These are phyloP conservation scores for Acrasis kona DNA, from an alignment of 78 protist genomes.

Conservation along the genomic window DNA sequence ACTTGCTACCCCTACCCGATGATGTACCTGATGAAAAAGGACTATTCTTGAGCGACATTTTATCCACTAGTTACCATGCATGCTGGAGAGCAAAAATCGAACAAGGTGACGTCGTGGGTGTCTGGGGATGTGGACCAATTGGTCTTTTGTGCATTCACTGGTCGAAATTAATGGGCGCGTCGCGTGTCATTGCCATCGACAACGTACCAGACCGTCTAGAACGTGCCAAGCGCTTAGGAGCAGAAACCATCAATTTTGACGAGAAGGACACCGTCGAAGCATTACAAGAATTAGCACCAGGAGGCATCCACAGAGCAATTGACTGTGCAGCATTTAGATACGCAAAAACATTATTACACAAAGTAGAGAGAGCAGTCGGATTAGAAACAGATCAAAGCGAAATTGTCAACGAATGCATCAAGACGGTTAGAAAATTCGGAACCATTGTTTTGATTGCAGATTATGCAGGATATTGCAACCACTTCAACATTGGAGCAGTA, in stretches of 20 bases:
- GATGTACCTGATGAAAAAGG: slow-evolving; percentile 22
- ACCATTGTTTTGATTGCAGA: slow-evolving; percentile 12
- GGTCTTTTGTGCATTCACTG: slow-evolving; percentile 11
- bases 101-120: not conserved
- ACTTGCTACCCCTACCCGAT: slow-evolving; percentile 23
- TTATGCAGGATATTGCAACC: not conserved
- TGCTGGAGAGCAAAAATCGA: not conserved
- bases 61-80: slow-evolving; percentile 8
- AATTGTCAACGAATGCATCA: slow-evolving; percentile 14
- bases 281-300: not conserved
- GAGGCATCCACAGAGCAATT: slow-evolving; percentile 7
- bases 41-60: not conserved
- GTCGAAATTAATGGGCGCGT: slow-evolving; percentile 11
- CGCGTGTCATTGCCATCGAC: slow-evolving; percentile 23
- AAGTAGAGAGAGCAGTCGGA: slow-evolving; percentile 16
- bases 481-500: no score
- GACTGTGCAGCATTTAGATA: slow-evolving; percentile 33
- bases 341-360: slow-evolving; percentile 21
- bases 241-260: slow-evolving; percentile 4
- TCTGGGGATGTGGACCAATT: slow-evolving; percentile 28
- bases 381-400: slow-evolving; percentile 20
- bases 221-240: slow-evolving; percentile 1
- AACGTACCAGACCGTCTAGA: slow-evolving; percentile 9
- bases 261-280: slow-evolving; percentile 21
- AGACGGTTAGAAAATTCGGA: slow-evolving; percentile 9